Conservation (phyloP, 371 early-diverging fungal species). For the Furculomyces boomerangus region DNA sequence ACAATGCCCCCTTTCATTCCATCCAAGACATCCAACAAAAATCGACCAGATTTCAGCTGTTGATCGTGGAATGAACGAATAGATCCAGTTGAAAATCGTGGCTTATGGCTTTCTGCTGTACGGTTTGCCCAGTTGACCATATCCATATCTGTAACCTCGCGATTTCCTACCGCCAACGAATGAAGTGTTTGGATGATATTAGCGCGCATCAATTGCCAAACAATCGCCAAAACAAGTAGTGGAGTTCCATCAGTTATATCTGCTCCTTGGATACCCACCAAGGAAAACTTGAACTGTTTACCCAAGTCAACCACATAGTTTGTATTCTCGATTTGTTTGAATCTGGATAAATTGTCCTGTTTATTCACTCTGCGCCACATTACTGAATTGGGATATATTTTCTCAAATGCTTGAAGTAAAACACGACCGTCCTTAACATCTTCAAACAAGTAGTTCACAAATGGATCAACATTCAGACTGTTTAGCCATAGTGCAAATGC, state of each 20-base stretch:
- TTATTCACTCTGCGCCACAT: slow-evolving; percentile 75
- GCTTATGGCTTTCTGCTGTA: slow-evolving; percentile 24
- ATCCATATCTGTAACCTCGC: slow-evolving; percentile 71
- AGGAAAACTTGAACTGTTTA: slow-evolving; percentile 64
- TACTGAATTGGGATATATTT: slow-evolving; percentile 71
- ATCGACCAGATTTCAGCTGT: slow-evolving; percentile 52
- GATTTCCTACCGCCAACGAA: slow-evolving; percentile 56
- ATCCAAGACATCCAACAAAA: slow-evolving; percentile 80
- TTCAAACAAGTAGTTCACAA: slow-evolving; percentile 89
- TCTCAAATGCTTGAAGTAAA: slow-evolving; percentile 84
- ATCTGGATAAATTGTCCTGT: slow-evolving; percentile 43
- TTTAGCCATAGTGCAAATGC: slow-evolving; percentile 92
- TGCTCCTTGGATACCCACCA: slow-evolving; percentile 88
- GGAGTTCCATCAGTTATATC: slow-evolving; percentile 83
- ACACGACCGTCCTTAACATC: slow-evolving; percentile 87
- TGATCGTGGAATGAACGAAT: slow-evolving; percentile 75
- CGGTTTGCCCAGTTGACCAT: slow-evolving; percentile 90
- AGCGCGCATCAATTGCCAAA: slow-evolving; percentile 96
- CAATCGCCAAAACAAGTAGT: slow-evolving; percentile 66
- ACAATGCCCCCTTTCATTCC: slow-evolving; percentile 80
- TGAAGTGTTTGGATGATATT: slow-evolving; percentile 83
- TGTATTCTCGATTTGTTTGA: slow-evolving; percentile 92
- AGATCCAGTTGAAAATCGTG: slow-evolving; percentile 5
- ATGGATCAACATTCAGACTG: slow-evolving; percentile 84
- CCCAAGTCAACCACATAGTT: slow-evolving; percentile 80